Conservation (phyloP, 148 eudicot genomes). For the Vaccinium darrowii region DNA sequence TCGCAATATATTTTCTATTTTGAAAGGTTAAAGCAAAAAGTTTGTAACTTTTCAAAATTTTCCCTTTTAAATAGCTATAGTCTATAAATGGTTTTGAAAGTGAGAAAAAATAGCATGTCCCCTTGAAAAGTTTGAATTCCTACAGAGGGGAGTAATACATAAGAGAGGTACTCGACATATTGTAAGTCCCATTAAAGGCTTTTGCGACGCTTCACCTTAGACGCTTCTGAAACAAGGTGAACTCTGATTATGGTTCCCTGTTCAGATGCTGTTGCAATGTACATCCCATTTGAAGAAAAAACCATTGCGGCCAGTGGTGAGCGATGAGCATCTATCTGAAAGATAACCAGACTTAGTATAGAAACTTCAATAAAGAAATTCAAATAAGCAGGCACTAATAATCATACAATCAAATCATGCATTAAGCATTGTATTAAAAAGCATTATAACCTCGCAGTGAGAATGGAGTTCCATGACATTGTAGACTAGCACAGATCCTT, state of each 20-base stretch:
- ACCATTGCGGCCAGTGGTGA: constrained; percentile 80
- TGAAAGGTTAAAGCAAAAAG: background rate
- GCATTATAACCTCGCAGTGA: constrained; percentile 70
- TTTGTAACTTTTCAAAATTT: background rate
- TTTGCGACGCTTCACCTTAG: constrained; percentile 52
- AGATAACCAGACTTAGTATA: constrained; percentile 10
- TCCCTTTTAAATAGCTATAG: background rate
- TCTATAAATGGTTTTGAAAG: background rate
- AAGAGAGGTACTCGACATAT: background rate
- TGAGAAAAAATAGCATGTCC: background rate
- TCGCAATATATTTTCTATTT: background rate
- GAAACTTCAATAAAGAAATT: background rate
- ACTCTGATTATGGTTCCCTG: constrained; percentile 93
- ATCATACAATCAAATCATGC: constrained; percentile 1
- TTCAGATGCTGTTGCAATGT: constrained; percentile 93
- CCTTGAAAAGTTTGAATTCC: background rate
- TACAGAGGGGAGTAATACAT: background rate
- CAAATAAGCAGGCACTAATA: background rate
- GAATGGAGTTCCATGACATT: constrained; percentile 87
- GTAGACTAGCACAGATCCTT: constrained; percentile 82
- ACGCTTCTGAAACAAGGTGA: constrained; percentile 74
- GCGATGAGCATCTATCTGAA: constrained; percentile 91
- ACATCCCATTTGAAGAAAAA: constrained; percentile 77
- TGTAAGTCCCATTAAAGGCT: background rate
- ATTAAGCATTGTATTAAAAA: background rate